Conservation (phyloP, 805 yeast genomes). For the Pichia ethanolica region DNA sequence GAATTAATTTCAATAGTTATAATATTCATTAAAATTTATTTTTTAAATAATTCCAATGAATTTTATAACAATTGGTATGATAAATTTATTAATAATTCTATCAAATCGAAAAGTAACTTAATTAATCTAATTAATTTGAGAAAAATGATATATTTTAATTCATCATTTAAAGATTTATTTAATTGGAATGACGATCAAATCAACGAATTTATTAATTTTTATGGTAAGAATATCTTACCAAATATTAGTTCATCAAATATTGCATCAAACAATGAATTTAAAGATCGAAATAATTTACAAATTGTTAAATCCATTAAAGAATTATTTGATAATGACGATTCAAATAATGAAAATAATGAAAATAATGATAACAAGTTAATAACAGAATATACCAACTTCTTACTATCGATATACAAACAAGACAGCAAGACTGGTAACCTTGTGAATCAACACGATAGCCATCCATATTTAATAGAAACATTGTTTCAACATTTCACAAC, state of each 20-base stretch:
- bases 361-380: too few relatives aligned
- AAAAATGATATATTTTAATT: slow-evolving; percentile 16
- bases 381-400: too few relatives aligned
- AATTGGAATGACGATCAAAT: slow-evolving; percentile 43
- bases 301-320: slow-evolving; percentile 5
- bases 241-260: slow-evolving; percentile 1
- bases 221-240: slow-evolving; percentile 1
- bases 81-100: slow-evolving; percentile 7
- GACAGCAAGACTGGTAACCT: too few relatives aligned
- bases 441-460: too few relatives aligned
- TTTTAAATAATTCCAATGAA: slow-evolving; percentile 16
- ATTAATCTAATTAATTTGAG: slow-evolving; percentile 7
- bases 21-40: slow-evolving; percentile 28
- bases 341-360: too few relatives aligned
- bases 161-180: slow-evolving; percentile 30
- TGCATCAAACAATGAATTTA: not conserved
- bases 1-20: slow-evolving; percentile 28
- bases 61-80: slow-evolving; percentile 24
- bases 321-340: not conserved
- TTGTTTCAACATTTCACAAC: too few relatives aligned
- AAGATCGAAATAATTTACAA: not conserved
- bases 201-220: slow-evolving; percentile 44
- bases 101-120: not conserved
- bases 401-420: too few relatives aligned
- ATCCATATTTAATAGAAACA: too few relatives aligned